Evolutionary conservation across 2,329 filamentous ascomycete genomes (phyloP), one percentile per base, ranked within the genome.

Genomic region (Emmonsiellopsis sp.): DNA sequence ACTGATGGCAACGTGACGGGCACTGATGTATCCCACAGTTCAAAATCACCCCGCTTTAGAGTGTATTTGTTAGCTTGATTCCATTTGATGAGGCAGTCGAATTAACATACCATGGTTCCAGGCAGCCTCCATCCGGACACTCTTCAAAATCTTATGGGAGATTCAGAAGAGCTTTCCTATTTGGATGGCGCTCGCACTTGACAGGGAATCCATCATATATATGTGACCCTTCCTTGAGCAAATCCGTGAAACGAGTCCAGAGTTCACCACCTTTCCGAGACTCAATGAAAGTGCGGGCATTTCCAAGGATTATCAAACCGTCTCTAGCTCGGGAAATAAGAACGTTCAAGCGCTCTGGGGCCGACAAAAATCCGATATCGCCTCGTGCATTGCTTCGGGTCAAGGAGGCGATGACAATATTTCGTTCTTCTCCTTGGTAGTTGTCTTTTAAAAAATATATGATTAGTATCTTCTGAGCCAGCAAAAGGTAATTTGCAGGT

Each of bases 391-490:
- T 90, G 63, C 85, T 86, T 4, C 87, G 72, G 0, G 84, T 87
- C 9, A 90, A 65, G 0, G 83, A 85, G 0, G 73, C 79, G 7
- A 91, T 78, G 0, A 89, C 82, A 13, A 91, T 84, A 1, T 89
- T 81, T 38, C 80, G 83, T 58, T 91, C 86, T 61, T 90, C 86
- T 1, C 87, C 86, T 64, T 90, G 87, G 54, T 86, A 91, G 56
- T 90, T 90, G 57, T 90, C 86, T 84, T 7, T 84, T 7, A 55
- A 45, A 44, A 42, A 35, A 42, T 47, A 47, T 7, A 26, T 43
- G 26, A n/a, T 45, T 48, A 49, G 38, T 11, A 54, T 10, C 13
- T 35, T 50, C 16, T 30, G 38, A 40, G 43, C 20, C 42, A 54
- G 35, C 30, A 41, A 45, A 13, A 31, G 2, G 13, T 26, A 2